Conservation (phyloP, 768 basidiomycete species). For the Lactarius pseudohatsudake region DNA sequence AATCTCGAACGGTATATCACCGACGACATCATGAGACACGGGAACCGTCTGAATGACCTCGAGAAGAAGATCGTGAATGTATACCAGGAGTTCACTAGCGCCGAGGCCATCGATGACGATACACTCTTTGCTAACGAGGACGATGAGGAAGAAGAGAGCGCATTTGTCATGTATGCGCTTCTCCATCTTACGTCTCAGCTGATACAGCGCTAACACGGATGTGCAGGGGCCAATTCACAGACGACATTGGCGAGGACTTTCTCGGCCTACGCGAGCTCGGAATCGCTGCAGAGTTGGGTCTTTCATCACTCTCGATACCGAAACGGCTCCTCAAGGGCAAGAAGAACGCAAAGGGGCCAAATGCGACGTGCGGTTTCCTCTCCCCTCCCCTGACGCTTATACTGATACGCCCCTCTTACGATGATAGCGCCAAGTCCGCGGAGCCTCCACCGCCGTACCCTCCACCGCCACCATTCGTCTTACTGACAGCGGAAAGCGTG, state of each 20-base stretch:
- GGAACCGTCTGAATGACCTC: slow-evolving; percentile 69
- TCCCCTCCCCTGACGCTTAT: slow-evolving; percentile 4
- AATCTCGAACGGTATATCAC: slow-evolving; percentile 85
- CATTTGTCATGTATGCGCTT: slow-evolving; percentile 59
- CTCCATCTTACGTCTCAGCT: background rate
- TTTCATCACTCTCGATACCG: slow-evolving; percentile 76
- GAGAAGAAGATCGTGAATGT: slow-evolving; percentile 85
- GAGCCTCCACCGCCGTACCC: slow-evolving; percentile 85
- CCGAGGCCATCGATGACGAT: slow-evolving; percentile 61
- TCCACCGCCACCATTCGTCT: slow-evolving; percentile 78
- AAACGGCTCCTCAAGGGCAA: slow-evolving; percentile 68
- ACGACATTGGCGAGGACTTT: slow-evolving; percentile 89
- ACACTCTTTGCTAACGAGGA: slow-evolving; percentile 51
- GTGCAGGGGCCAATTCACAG: slow-evolving; percentile 79
- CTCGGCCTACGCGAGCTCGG: slow-evolving; percentile 86
- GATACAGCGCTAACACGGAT: slow-evolving; percentile 14
- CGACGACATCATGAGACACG: slow-evolving; percentile 86
- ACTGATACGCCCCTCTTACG: background rate
- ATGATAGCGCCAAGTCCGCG: slow-evolving; percentile 54
- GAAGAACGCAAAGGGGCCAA: slow-evolving; percentile 39
- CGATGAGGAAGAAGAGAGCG: slow-evolving; percentile 64
- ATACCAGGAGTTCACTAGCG: slow-evolving; percentile 62
- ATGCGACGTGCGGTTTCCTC: slow-evolving; percentile 48
- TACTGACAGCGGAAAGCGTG: slow-evolving; percentile 61
- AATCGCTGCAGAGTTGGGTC: slow-evolving; percentile 81